phyloP scores from a whole-genome alignment of 2,329 filamentous ascomycete species.

The Arthrobotrys musiformis region DNA sequence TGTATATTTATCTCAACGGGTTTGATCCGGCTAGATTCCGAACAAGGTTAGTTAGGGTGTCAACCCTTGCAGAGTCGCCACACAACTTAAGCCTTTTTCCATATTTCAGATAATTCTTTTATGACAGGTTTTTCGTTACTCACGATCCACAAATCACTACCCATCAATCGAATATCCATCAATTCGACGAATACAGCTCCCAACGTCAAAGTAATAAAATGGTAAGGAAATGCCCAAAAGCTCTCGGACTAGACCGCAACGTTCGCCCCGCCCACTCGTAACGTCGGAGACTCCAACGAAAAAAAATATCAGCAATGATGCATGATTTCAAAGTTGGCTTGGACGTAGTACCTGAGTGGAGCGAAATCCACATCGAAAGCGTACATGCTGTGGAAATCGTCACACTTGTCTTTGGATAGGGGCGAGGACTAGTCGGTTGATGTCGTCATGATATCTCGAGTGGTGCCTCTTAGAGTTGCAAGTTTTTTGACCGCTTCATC shows the following conservation, averaged over 20 bases:
- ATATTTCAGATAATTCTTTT: no score
- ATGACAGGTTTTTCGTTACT: not conserved
- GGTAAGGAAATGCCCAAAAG: not conserved
- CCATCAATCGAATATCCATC: not conserved
- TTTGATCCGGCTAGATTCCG: not conserved
- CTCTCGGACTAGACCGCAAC: not conserved
- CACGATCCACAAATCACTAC: not conserved
- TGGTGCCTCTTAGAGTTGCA: slow-evolving; percentile 54
- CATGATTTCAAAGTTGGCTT: not conserved
- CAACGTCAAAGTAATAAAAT: not conserved
- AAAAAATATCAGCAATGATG: not conserved
- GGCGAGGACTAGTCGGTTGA: slow-evolving; percentile 46
- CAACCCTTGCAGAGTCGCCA: not conserved
- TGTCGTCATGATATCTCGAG: slow-evolving; percentile 25
- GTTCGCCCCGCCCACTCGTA: not conserved
- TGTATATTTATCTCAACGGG: no score
- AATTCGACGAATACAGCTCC: no score
- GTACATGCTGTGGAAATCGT: not conserved
- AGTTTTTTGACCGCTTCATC: slow-evolving; percentile 84
- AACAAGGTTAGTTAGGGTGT: not conserved
- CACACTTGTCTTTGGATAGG: not conserved
- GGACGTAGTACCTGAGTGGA: not conserved
- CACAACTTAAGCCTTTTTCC: not conserved
- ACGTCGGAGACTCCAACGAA: not conserved
- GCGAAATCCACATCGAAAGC: not conserved